Evolutionary conservation across 208 protist genomes (phyloP).

Genomic region (Trichomonas gallinae): DNA sequence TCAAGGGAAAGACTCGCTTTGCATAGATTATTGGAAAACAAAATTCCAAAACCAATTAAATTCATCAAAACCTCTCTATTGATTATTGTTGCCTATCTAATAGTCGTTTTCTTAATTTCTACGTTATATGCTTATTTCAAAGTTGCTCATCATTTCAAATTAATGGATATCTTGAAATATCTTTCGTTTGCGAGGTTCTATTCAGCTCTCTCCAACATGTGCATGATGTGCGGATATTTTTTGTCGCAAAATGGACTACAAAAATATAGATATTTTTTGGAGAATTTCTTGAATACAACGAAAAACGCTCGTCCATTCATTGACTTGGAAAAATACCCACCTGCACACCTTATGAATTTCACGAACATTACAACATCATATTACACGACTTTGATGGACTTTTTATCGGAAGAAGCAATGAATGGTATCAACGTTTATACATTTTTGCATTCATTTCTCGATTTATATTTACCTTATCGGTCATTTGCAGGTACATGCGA

Average conservation of each 20-base stretch:
- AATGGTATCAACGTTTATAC: neutral
- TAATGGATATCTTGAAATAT: neutral
- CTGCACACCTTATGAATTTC: neutral
- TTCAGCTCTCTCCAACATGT: neutral
- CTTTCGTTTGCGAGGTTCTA: neutral
- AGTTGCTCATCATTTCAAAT: neutral
- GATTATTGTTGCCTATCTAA: neutral
- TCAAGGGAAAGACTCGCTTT: neutral
- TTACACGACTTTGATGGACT: neutral
- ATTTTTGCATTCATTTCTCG: neutral
- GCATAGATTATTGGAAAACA: neutral
- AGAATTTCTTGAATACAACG: no score
- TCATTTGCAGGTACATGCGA: neutral
- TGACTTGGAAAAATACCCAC: neutral
- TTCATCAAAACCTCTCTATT: neutral
- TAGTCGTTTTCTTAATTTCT: neutral
- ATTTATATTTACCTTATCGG: neutral
- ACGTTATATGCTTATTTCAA: neutral
- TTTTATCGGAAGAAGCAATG: neutral
- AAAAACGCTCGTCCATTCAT: neutral
- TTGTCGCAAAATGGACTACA: no score
- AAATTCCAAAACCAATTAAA: neutral
- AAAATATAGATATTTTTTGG: no score
- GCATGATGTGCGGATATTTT: neutral
- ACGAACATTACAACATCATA: neutral